Percentiles rank a stretch among this genome's conserved stretches.
These are phyloP conservation scores for Microstroma glucosiphilum DNA, from an alignment of 1,284 basidiomycete genomes.

Conservation along the genomic window DNA sequence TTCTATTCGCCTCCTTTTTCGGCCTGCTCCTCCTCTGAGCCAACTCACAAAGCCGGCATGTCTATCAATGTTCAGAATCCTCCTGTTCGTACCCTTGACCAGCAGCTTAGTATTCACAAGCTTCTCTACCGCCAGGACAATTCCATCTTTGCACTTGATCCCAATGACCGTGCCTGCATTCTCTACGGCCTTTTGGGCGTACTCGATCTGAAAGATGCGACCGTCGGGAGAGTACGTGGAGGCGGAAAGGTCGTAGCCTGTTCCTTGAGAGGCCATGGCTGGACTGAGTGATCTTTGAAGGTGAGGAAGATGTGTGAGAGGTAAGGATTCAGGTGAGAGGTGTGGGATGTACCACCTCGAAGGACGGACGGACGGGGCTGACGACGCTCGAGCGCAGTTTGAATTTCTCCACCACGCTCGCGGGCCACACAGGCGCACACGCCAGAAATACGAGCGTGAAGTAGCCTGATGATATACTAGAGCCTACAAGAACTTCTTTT, in stretches of 20 bases:
- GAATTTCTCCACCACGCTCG: no score
- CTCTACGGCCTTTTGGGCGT: constrained; percentile 96
- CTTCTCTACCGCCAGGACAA: constrained; percentile 88
- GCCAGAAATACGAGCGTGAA: no score
- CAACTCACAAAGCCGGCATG: constrained; percentile 71
- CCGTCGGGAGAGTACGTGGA: constrained; percentile 98
- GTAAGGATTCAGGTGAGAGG: no score
- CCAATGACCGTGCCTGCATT: constrained; percentile 76
- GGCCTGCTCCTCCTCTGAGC: background rate
- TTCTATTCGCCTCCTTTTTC: no score
- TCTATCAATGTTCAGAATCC: constrained; percentile 86
- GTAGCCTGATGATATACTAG: no score
- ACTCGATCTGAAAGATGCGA: constrained; percentile 97
- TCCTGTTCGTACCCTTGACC: constrained; percentile 82
- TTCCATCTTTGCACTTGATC: constrained; percentile 83
- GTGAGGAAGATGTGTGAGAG: no score
- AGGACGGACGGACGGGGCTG: no score
- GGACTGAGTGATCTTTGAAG: no score
- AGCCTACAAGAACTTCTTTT: no score
- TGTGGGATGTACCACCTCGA: no score
- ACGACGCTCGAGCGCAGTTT: no score
- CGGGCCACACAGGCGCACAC: no score
- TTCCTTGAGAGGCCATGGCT: constrained; percentile 89
- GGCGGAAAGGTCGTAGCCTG: constrained; percentile 95
- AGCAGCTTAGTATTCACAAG: constrained; percentile 94